Base-by-base conservation (phyloP, 495 filamentous ascomycete species). In the Tuber calosporum region DNA sequence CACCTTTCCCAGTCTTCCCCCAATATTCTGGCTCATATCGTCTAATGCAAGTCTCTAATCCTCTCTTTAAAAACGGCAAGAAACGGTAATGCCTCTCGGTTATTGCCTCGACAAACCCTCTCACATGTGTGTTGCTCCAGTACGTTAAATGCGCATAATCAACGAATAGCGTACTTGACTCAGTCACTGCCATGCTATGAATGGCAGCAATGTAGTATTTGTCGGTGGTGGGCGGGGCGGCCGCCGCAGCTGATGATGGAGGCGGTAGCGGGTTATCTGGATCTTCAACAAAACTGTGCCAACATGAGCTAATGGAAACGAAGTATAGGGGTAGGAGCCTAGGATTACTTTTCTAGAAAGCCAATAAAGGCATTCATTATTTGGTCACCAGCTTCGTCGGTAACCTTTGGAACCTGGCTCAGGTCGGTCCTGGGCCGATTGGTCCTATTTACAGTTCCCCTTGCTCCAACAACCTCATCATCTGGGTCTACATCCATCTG, bases 121-220 rank as follows among this genome's bases (percentile, higher is more conserved):
- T 88, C 73, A 89, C 87, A 79, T 87, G 87, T 9, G 86, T 86
- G 30, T 89, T 86, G 37, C 79, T 80, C 79, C 79, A 81, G 67
- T 81, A 81, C 4, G n/a, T 67, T 48, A 99, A 83, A 83, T 99
- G 95, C 69, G 88, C 92, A 85, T 90, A 99, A 83, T 99, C 96
- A 80, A 99, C 92, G 82, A 98, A 99, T 58, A 98, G 89, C 7
- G 95, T 99, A 1, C 94, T 97, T n/a, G 97, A 86, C 74, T 90
- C 88, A 82, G 92, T 93, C 72, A 89, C 89, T 34, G 87, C 86
- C 87, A 99, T 89, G 72, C 92, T 93, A 79, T 96, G 91, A 72
- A 99, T 95, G 82, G 97, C 96, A 26, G 93, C 93, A 77, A 99
- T 87, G 83, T 99, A 99, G 85, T 97, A 97, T 82, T 93, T 95